Evolutionary conservation across 345 rosid species (phyloP), one percentile per base, ranked within the genome.

Genomic region (Crucihimalaya himalaica): DNA sequence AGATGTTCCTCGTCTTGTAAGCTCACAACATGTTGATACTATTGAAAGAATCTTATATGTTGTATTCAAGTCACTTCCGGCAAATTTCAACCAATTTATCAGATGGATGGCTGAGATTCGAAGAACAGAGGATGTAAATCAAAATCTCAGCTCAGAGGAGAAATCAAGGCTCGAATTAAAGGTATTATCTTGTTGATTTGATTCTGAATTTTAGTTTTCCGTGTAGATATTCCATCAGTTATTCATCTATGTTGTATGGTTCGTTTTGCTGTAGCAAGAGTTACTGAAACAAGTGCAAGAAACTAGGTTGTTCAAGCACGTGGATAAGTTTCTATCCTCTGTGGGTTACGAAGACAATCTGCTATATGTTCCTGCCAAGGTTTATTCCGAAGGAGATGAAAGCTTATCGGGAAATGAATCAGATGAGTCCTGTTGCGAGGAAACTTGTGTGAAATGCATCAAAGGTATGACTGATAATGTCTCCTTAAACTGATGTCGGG

Each of bases 51-150:
- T 88, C 77, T 74, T 95, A 9, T 19, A 67, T 63, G 72, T 77
- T 66, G 81, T 95, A 63, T 90, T 84, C 78, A 60, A 52, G 19
- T 92, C 96, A 19, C 85, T 87, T 21, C 96, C 93, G 34, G 80
- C 85, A 43, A 79, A 86, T 61, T 88, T 88, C 69, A 86, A 72
- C 68, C 96, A 92, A 54, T 95, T 95, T 68, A 86, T 92, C 66
- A 88, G 75, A 78, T 87, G 97, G 98, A 75, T 92, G 74, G 92
- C 88, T 78, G 97, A 92, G 83, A 84, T 83, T 71, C 84, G 96
- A 70, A 86, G 89, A 62, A 77, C 73, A 72, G 93, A 82, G 72
- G 97, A 86, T 79, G 87, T 86, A 21, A 78, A 75, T 57, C 68
- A 46, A 46, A 84, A 80, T 75, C 82, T 94, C 76, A 87, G 89